Conservation (phyloP, 2,329 filamentous ascomycete species). For the Bipolaris gigantea region DNA sequence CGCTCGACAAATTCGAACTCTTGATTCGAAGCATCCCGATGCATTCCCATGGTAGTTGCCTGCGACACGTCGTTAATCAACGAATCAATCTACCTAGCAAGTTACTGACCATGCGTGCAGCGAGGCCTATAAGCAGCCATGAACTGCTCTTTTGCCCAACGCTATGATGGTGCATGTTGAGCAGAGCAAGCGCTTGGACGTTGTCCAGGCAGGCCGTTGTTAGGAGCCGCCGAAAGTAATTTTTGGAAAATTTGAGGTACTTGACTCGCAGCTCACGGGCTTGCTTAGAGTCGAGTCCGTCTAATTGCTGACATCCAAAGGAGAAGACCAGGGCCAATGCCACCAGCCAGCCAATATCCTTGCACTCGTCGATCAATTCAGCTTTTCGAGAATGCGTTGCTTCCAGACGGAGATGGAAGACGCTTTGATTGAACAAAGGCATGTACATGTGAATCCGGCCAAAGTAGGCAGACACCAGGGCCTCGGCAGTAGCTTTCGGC, state of each 20-base stretch:
- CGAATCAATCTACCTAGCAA: not conserved
- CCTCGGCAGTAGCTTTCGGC: constrained; percentile 42
- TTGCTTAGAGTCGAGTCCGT: constrained; percentile 33
- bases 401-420: constrained; percentile 47
- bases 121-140: constrained; percentile 48
- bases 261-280: constrained; percentile 24
- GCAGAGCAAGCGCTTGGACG: constrained; percentile 48
- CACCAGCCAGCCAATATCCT: constrained; percentile 49
- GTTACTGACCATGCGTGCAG: constrained; percentile 43
- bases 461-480: constrained; percentile 47
- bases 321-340: constrained; percentile 48
- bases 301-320: constrained; percentile 47
- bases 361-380: constrained; percentile 29
- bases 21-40: constrained; percentile 46
- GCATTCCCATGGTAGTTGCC: constrained; percentile 51
- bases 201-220: constrained; percentile 47
- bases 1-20: constrained; percentile 42
- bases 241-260: constrained; percentile 37
- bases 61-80: constrained; percentile 4
- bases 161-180: constrained; percentile 49
- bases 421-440: constrained; percentile 46
- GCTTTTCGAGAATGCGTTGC: constrained; percentile 40
- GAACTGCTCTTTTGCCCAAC: constrained; percentile 48
- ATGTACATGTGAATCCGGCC: constrained; percentile 44
- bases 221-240: constrained; percentile 43